Evolutionary conservation across 805 yeast genomes (phyloP).

Genomic region (Monosporozyma siamensis): DNA sequence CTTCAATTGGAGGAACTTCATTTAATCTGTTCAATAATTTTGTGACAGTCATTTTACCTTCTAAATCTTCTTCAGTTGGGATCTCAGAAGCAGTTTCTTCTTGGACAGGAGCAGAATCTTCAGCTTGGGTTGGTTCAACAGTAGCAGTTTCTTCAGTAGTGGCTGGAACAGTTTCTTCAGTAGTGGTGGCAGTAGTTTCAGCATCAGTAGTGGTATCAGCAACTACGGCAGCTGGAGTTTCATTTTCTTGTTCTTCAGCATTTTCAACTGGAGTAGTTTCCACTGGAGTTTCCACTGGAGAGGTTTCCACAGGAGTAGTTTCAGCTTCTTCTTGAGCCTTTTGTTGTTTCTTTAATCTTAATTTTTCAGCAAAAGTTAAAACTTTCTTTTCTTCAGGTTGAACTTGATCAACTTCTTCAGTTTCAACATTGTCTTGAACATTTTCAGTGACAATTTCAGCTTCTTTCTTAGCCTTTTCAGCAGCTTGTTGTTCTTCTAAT

Average conservation of each 20-base stretch:
- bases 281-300: slow-evolving; percentile 12
- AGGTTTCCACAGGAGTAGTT: not conserved
- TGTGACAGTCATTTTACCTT: slow-evolving; percentile 32
- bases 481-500: slow-evolving; percentile 8
- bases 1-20: slow-evolving; percentile 42
- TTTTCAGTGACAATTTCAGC: not conserved
- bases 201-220: slow-evolving; percentile 3
- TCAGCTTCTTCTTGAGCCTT: slow-evolving; percentile 10
- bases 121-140: slow-evolving; percentile 2
- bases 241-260: not conserved
- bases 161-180: not conserved
- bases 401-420: not conserved
- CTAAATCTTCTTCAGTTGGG: slow-evolving; percentile 9
- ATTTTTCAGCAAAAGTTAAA: slow-evolving; percentile 17
- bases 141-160: slow-evolving; percentile 5
- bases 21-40: slow-evolving; percentile 42
- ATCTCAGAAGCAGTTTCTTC: not conserved
- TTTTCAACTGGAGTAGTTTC: slow-evolving; percentile 19
- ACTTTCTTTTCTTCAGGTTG: slow-evolving; percentile 3
- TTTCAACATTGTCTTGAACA: not conserved
- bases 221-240: no score
- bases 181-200: not conserved
- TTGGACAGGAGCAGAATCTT: not conserved
- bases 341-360: slow-evolving; percentile 13
- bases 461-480: slow-evolving; percentile 5